Conservation (phyloP, 2,329 filamentous ascomycete genomes). For the Sordariomycetes sp. region DNA sequence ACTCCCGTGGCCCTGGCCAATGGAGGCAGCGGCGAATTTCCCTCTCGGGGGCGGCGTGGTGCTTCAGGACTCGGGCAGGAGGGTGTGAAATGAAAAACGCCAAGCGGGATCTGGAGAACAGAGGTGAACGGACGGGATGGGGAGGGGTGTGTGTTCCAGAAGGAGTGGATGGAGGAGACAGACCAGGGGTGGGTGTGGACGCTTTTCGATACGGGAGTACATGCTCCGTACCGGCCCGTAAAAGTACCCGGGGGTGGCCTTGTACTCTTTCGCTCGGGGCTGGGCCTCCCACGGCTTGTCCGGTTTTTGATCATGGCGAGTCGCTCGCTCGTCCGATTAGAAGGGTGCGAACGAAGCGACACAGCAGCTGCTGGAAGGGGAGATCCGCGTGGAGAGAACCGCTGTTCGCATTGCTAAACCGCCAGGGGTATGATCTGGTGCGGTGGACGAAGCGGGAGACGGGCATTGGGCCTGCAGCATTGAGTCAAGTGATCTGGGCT, state of each 20-base stretch:
- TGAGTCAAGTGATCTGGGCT: not conserved
- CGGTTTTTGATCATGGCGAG: not conserved
- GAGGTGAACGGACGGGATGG: not conserved
- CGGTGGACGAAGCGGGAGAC: not conserved
- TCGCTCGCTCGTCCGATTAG: not conserved
- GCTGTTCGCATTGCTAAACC: not conserved
- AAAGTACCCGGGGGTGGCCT: not conserved
- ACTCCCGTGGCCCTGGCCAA: not conserved
- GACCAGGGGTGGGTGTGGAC: not conserved
- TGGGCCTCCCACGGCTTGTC: not conserved
- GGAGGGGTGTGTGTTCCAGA: not conserved
- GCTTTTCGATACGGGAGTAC: conserved; percentile 1
- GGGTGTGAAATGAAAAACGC: not conserved
- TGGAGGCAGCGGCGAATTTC: not conserved
- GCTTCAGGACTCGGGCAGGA: not conserved
- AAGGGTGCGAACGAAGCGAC: not conserved
- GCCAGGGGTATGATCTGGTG: not conserved
- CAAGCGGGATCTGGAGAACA: not conserved
- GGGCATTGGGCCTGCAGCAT: not conserved
- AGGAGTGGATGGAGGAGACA: not conserved
- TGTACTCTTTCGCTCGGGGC: not conserved
- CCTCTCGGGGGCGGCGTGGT: not conserved
- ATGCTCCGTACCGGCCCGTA: conserved; percentile 1
- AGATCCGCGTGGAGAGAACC: not conserved
- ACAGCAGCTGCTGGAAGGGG: not conserved